phyloP scores from a whole-genome alignment of 805 yeast species.

The Cyberlindnera bimundalis region DNA sequence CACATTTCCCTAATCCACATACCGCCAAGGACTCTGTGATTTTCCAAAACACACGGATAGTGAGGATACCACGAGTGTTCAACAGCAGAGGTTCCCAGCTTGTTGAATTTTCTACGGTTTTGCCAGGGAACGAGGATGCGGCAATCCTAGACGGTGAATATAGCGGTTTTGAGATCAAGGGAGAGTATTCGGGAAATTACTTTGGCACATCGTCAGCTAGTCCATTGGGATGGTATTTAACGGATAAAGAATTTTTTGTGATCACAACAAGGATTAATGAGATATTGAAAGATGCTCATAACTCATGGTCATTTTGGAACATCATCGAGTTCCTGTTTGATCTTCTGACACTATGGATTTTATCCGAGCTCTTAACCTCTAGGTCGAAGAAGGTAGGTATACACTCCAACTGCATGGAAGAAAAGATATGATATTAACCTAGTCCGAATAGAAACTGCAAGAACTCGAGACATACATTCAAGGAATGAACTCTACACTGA shows the following conservation, averaged over 20 bases:
- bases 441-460: slow-evolving; percentile 30
- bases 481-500: slow-evolving; percentile 29
- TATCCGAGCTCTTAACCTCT: slow-evolving; percentile 16
- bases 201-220: slow-evolving; percentile 55
- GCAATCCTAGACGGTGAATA: slow-evolving; percentile 36
- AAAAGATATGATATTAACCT: slow-evolving; percentile 3
- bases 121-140: slow-evolving; percentile 66
- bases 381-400: slow-evolving; percentile 1
- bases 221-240: slow-evolving; percentile 41
- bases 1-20: slow-evolving; percentile 66
- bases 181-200: slow-evolving; percentile 37
- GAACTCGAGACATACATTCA: slow-evolving; percentile 43
- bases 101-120: slow-evolving; percentile 52
- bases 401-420: background rate
- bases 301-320: slow-evolving; percentile 37
- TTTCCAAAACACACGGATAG: slow-evolving; percentile 48
- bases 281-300: slow-evolving; percentile 37
- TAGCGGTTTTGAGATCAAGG: slow-evolving; percentile 29
- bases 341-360: slow-evolving; percentile 37
- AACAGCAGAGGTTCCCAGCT: slow-evolving; percentile 31
- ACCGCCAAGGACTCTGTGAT: slow-evolving; percentile 30
- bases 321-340: slow-evolving; percentile 37
- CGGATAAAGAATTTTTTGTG: slow-evolving; percentile 35
- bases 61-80: slow-evolving; percentile 58
- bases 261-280: slow-evolving; percentile 46